These are phyloP conservation scores for Exophiala bonariae DNA, from an alignment of 2,329 filamentous ascomycete species.

Conservation along the genomic window DNA sequence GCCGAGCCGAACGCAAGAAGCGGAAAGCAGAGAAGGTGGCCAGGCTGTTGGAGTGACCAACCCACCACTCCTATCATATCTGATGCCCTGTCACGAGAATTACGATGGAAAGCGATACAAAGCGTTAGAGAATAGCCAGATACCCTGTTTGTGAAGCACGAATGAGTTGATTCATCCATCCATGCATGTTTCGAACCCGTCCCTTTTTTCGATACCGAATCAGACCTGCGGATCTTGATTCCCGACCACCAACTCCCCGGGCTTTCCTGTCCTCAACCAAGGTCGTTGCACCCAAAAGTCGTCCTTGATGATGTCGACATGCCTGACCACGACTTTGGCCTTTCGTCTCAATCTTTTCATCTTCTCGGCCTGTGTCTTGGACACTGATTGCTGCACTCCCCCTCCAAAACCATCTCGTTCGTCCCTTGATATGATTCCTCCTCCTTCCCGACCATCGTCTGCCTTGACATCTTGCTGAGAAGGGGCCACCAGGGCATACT, in stretches of 20 bases:
- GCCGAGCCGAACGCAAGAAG: constrained; percentile 21
- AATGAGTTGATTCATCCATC: too few species aligned
- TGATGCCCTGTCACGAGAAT: too few species aligned
- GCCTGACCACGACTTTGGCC: constrained; percentile 76
- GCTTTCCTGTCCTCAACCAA: constrained; percentile 58
- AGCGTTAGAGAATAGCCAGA: too few species aligned
- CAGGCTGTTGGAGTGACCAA: background rate
- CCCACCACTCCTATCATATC: too few species aligned
- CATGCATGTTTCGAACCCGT: too few species aligned
- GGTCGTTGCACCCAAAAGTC: constrained; percentile 88
- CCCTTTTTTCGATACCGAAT: too few species aligned
- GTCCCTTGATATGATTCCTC: too few species aligned
- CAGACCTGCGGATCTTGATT: too few species aligned
- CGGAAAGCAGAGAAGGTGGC: constrained; percentile 20
- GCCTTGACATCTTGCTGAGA: constrained; percentile 21
- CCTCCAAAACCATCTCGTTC: background rate
- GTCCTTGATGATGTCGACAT: constrained; percentile 92
- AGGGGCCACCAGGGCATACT: constrained; percentile 69
- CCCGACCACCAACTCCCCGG: constrained; percentile 1
- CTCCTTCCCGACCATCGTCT: constrained; percentile 2
- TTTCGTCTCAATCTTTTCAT: constrained; percentile 79
- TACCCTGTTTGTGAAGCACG: too few species aligned
- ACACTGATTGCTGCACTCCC: background rate
- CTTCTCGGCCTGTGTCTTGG: constrained; percentile 80
- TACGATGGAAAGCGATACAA: too few species aligned